phyloP scores from a whole-genome alignment of 139 green algal genomes.

The Picochlorum sp. region DNA sequence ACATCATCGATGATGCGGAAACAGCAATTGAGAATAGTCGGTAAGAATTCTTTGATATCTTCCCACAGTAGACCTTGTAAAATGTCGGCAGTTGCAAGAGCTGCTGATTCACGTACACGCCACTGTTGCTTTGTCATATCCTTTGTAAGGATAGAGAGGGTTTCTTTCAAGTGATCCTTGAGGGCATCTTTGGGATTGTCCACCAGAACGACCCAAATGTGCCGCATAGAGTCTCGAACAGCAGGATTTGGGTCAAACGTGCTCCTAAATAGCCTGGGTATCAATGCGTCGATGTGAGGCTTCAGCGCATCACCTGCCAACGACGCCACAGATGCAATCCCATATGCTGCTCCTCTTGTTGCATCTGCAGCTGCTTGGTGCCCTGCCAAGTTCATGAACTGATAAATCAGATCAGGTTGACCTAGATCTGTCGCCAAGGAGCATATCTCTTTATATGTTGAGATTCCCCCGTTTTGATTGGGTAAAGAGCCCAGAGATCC shows the following conservation, averaged over 20 bases:
- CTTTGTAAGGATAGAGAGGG: constrained; percentile 43
- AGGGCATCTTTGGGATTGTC: constrained; percentile 50
- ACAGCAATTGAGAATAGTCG: constrained; percentile 62
- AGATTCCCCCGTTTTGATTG: constrained; percentile 35
- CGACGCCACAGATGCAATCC: constrained; percentile 73
- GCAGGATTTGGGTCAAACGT: constrained; percentile 77
- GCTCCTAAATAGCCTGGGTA: constrained; percentile 79
- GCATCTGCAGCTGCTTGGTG: constrained; percentile 57
- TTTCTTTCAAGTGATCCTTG: constrained; percentile 53
- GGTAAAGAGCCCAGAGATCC: constrained; percentile 9
- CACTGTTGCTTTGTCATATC: constrained; percentile 74
- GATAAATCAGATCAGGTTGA: constrained; percentile 81
- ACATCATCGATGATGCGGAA: constrained; percentile 75
- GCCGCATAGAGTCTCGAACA: constrained; percentile 55
- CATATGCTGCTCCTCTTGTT: constrained; percentile 70
- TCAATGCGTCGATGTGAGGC: constrained; percentile 54
- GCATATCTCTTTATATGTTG: constrained; percentile 86
- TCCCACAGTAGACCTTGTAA: constrained; percentile 54
- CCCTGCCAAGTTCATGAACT: constrained; percentile 84
- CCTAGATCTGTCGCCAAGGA: constrained; percentile 78
- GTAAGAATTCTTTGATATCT: constrained; percentile 51
- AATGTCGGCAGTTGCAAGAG: constrained; percentile 61
- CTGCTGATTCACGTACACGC: constrained; percentile 71
- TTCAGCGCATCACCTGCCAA: constrained; percentile 56
- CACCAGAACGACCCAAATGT: constrained; percentile 75